Evolutionary conservation across 768 basidiomycete genomes (phyloP).

Genomic region (Russula lepida): DNA sequence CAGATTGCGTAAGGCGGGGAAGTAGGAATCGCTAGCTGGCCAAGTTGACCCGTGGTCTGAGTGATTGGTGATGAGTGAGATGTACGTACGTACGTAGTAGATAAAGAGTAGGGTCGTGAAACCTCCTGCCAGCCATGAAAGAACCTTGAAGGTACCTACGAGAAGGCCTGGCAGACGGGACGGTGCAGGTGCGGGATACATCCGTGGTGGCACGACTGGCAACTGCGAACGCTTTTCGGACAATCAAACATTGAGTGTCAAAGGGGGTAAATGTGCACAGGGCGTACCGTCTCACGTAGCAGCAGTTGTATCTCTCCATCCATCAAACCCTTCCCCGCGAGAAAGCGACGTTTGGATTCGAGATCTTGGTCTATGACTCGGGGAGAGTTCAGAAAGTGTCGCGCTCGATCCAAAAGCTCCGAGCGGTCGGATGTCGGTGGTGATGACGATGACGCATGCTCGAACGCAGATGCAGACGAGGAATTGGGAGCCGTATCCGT

Average conservation of each 20-base stretch:
- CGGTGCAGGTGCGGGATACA: slow-evolving; percentile 62
- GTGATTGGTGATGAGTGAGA: background rate
- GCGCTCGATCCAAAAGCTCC: slow-evolving; percentile 40
- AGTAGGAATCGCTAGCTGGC: slow-evolving; percentile 54
- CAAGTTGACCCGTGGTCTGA: background rate
- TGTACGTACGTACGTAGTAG: slow-evolving; percentile 48
- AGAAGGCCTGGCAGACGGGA: slow-evolving; percentile 62
- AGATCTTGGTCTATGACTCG: slow-evolving; percentile 53
- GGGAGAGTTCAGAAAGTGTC: slow-evolving; percentile 57
- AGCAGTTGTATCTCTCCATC: slow-evolving; percentile 51
- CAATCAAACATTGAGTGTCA: background rate
- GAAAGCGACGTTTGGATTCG: slow-evolving; percentile 51
- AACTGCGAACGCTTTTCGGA: slow-evolving; percentile 24
- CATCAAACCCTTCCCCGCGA: slow-evolving; percentile 63
- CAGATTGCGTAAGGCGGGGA: slow-evolving; percentile 52
- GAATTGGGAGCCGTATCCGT: background rate
- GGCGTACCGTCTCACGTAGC: slow-evolving; percentile 46
- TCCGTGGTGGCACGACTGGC: slow-evolving; percentile 58
- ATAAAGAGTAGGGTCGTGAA: slow-evolving; percentile 49
- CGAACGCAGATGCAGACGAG: no score
- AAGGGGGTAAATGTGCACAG: background rate
- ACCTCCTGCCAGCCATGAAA: slow-evolving; percentile 59
- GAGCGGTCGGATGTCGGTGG: slow-evolving; percentile 3
- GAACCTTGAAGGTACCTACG: slow-evolving; percentile 49
- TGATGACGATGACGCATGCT: background rate